Evolutionary conservation across 176 grass and related monocot genomes (phyloP).

Genomic region (Bromus sterilis): DNA sequence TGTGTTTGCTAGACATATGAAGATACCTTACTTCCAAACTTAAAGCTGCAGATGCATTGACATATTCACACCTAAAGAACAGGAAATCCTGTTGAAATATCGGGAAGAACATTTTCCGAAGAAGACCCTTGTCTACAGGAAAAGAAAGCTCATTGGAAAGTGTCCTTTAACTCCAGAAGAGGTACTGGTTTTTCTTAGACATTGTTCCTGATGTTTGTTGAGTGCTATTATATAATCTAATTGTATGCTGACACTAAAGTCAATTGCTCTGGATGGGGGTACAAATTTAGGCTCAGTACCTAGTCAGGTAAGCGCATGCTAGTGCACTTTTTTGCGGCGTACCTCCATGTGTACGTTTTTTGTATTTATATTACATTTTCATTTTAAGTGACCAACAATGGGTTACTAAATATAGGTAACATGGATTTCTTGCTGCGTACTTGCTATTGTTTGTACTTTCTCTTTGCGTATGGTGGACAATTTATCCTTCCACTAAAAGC

Average conservation of each 20-base stretch:
- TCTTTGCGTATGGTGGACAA: neutral
- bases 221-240: neutral
- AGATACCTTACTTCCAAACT: conserved; percentile 9
- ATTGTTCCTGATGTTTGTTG: conserved; percentile 12
- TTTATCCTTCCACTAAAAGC: neutral
- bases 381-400: neutral
- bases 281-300: neutral
- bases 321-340: neutral
- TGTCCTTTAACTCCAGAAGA: conserved; percentile 99
- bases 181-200: conserved; percentile 40
- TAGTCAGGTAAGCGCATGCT: neutral
- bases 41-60: conserved; percentile 66
- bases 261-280: neutral
- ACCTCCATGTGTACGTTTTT: neutral
- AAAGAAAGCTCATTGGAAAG: conserved; percentile 80
- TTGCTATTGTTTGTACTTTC: neutral
- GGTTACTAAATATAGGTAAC: neutral
- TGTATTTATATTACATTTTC: neutral
- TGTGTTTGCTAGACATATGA: neutral
- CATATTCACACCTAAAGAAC: conserved; percentile 78
- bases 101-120: conserved; percentile 67
- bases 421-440: neutral
- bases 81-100: conserved; percentile 89
- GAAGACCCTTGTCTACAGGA: conserved; percentile 62
- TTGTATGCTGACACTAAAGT: neutral